Base-by-base conservation (phyloP, 352 stramenopile genomes). In the Pythium scleroteichum region DNA sequence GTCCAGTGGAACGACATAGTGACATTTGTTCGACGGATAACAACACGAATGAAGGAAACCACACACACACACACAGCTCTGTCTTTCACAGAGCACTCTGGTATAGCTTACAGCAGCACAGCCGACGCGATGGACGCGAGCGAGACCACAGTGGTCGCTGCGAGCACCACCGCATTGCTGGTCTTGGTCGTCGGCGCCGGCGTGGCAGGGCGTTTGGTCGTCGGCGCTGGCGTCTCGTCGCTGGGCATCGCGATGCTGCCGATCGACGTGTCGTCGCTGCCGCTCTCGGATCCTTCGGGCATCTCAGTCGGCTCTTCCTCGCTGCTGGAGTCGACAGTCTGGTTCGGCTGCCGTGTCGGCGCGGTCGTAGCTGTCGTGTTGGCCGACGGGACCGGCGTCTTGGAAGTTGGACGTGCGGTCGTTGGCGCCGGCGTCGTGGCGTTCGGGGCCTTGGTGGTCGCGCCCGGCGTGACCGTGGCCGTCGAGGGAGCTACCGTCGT, bases 241-340 rank as follows among this genome's bases (percentile, higher is more conserved):
- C 22, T 48, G 51, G 35, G 4, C 6, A 45, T 62, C 53, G 20
- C 39, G 5, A 46, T 40, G 4, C 20, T n/a, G 5, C 29, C 35
- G 51, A 58, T 58, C 5, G 35, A 23, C 0, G 22, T 38, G 51
- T 58, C 51, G 23, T 23, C 9, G 12, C 51, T 58, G 33, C 51
- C 19, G 16, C 32, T 56, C 32, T 33, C 6, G 3, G 51, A n/a
- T 10, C 19, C 33, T 4, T 49, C 24, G 1, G 29, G 29, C 29
- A 33, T 39, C 24, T 38, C 39, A 8, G 10, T 14, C 12, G 16
- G 17, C 6, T 23, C 46, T 0, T 39, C 20, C n/a, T 50, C 38
- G 17, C 5, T 52, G 35, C 35, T 44, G 57, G 26, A 26, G 29
- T n/a, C 9, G 44, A 1, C 12, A 29, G 44, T 44, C 40, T 41